These are phyloP conservation scores for Trichoderma erinaceum DNA, from an alignment of 495 filamentous ascomycete genomes.

Conservation along the genomic window DNA sequence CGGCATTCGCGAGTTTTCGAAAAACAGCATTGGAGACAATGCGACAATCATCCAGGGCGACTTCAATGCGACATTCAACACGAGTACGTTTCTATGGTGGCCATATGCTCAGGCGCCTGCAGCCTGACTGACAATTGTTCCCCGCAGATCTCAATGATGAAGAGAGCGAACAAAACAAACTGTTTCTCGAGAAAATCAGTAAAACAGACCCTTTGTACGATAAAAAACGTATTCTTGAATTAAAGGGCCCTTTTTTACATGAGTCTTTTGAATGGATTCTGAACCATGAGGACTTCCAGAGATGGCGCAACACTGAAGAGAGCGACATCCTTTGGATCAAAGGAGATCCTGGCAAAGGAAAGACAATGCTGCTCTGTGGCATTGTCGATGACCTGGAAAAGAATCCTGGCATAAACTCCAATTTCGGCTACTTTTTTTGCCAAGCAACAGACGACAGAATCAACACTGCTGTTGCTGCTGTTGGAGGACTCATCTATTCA, in stretches of 20 bases:
- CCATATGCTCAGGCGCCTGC: not conserved
- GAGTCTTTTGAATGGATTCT: not conserved
- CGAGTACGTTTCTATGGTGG: not conserved
- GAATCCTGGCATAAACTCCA: not conserved
- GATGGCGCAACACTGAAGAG: not conserved
- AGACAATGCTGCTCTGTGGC: not conserved
- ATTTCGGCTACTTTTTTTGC: not conserved
- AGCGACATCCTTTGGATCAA: not conserved
- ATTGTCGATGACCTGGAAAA: not conserved
- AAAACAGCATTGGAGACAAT: not conserved
- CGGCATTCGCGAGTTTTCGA: too few relatives aligned
- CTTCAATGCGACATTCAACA: not conserved
- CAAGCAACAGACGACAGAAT: not conserved
- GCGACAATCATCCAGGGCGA: not conserved
- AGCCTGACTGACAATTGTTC: not conserved
- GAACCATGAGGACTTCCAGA: not conserved
- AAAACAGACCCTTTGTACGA: not conserved
- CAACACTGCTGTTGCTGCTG: not conserved
- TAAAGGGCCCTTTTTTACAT: not conserved
- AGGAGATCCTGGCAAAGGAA: not conserved
- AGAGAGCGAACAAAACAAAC: too few relatives aligned
- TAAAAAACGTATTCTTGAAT: not conserved
- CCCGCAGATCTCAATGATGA: not conserved
- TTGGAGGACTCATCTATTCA: not conserved
- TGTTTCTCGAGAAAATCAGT: not conserved